phyloP scores from a whole-genome alignment of 495 filamentous ascomycete genomes.

The Durotheca rogersii region DNA sequence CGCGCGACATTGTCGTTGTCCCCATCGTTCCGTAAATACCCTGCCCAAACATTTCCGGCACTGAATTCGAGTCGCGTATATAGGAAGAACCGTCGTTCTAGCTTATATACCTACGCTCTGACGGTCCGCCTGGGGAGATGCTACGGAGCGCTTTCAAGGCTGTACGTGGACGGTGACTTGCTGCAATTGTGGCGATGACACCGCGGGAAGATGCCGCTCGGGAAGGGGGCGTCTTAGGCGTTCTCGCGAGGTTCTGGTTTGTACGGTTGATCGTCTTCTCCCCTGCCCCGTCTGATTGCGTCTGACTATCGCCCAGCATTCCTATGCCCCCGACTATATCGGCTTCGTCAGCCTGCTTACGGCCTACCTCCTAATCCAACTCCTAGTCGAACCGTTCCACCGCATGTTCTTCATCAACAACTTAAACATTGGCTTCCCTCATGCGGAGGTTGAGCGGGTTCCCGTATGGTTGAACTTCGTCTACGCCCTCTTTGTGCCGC shows the following conservation, averaged over 20 bases:
- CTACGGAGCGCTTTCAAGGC: conserved; percentile 38
- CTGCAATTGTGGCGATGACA: conserved; percentile 40
- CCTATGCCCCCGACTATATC: conserved; percentile 85
- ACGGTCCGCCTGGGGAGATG: conserved; percentile 18
- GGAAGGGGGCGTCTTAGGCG: conserved; percentile 36
- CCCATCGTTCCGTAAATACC: neutral
- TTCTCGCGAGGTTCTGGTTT: conserved; percentile 54
- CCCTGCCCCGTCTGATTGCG: neutral
- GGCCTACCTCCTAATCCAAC: conserved; percentile 66
- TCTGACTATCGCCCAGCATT: conserved; percentile 51
- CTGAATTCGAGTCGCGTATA: neutral
- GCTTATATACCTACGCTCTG: neutral
- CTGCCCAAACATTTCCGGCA: neutral
- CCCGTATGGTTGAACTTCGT: conserved; percentile 73
- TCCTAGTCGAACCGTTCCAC: conserved; percentile 83
- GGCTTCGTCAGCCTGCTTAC: conserved; percentile 68
- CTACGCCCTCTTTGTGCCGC: conserved; percentile 71
- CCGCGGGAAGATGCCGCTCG: conserved; percentile 29
- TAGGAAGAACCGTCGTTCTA: neutral
- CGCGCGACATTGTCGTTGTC: too few relatives aligned
- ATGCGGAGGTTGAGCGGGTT: conserved; percentile 82
- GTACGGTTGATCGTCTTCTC: conserved; percentile 27
- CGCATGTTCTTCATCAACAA: conserved; percentile 83
- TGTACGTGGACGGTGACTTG: conserved; percentile 48
- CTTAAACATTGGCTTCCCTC: conserved; percentile 78